Conservation (phyloP, 2,329 filamentous ascomycete genomes). For the Fusarium bactridioides region DNA sequence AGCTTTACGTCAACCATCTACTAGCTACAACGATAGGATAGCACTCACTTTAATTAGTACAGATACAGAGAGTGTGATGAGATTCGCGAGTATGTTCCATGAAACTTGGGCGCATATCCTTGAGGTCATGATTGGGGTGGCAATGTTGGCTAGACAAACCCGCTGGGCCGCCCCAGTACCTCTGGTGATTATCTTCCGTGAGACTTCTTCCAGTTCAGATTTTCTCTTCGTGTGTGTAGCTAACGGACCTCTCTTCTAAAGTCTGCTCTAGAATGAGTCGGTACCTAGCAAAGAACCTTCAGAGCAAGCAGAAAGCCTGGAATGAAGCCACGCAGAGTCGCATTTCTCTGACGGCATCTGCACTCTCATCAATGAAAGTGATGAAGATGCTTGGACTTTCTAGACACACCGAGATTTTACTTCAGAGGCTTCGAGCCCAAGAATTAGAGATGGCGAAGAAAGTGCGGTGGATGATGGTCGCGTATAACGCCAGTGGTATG, state of each 20-base stretch:
- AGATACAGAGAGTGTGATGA: not conserved
- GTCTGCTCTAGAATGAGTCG: not conserved
- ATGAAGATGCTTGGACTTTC: not conserved
- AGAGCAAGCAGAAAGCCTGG: not conserved
- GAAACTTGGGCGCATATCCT: not conserved
- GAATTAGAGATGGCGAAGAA: not conserved
- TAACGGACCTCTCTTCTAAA: accelerated
- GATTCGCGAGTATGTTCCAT: not conserved
- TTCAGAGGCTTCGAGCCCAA: not conserved
- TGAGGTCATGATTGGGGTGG: not conserved
- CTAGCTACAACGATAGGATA: not conserved
- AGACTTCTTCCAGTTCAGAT: accelerated
- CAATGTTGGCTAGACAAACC: not conserved
- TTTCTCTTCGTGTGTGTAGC: accelerated
- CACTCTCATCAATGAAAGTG: not conserved
- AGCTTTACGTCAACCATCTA: not conserved
- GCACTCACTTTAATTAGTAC: not conserved
- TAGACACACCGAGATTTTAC: not conserved
- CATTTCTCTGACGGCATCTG: not conserved
- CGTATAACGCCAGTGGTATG: not conserved
- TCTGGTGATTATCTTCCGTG: not conserved
- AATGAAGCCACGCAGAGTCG: not conserved
- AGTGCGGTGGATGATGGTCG: not conserved
- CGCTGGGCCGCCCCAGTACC: not conserved
- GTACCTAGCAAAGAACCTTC: not conserved